Conservation (phyloP, 2,329 filamentous ascomycete species). For the Penicillium sp. region DNA sequence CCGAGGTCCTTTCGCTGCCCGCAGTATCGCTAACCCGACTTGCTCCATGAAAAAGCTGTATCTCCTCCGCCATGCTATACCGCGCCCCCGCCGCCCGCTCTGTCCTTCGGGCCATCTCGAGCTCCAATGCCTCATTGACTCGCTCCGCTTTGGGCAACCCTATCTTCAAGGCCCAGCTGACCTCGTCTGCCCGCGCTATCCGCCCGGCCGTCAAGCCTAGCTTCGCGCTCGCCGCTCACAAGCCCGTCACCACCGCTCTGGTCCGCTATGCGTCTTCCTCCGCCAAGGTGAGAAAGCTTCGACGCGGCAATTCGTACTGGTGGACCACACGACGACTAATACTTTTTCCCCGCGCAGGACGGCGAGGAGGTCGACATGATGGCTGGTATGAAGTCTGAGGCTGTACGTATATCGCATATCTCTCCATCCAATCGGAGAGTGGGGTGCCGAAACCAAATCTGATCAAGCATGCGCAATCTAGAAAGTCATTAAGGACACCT, state of each 20-base stretch:
- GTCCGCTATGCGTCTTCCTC: slow-evolving; percentile 52
- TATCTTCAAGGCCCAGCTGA: slow-evolving; percentile 51
- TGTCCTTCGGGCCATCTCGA: slow-evolving; percentile 48
- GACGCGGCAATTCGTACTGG: background rate
- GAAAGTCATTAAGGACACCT: slow-evolving; percentile 70
- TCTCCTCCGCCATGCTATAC: slow-evolving; percentile 49
- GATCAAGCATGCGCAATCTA: slow-evolving; percentile 37
- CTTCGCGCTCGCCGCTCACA: slow-evolving; percentile 49
- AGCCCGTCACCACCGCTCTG: slow-evolving; percentile 53
- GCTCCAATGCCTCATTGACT: slow-evolving; percentile 48
- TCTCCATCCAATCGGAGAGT: background rate
- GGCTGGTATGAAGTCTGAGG: slow-evolving; percentile 56
- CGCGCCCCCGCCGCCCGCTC: slow-evolving; percentile 51
- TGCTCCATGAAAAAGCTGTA: slow-evolving; percentile 35
- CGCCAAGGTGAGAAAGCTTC: slow-evolving; percentile 51
- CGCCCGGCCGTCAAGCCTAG: slow-evolving; percentile 42
- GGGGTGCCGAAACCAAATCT: background rate
- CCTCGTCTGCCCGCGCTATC: slow-evolving; percentile 45
- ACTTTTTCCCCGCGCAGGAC: slow-evolving; percentile 49
- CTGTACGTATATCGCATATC: slow-evolving; percentile 55
- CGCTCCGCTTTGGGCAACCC: slow-evolving; percentile 47
- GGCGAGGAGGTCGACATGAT: slow-evolving; percentile 50
- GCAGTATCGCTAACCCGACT: slow-evolving; percentile 35
- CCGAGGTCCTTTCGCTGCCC: slow-evolving; percentile 38
- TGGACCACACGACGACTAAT: slow-evolving; percentile 53